These are phyloP conservation scores for Graphilbum fragrans DNA, from an alignment of 2,329 filamentous ascomycete genomes.

Conservation along the genomic window DNA sequence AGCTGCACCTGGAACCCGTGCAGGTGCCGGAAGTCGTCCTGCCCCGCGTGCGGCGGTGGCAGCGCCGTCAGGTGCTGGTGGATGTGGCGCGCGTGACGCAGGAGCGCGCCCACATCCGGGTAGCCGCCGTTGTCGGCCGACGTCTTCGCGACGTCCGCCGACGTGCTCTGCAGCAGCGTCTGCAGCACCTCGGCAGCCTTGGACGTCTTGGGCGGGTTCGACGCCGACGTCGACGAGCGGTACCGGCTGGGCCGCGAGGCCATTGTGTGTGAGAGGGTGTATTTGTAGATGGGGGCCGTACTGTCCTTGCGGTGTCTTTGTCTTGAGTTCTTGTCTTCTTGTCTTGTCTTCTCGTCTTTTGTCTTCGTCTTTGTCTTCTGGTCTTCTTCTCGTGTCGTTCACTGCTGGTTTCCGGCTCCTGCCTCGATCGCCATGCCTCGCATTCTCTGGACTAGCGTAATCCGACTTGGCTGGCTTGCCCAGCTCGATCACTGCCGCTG, in stretches of 20 bases:
- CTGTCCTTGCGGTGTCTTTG: no score
- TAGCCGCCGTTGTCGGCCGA: constrained; percentile 25
- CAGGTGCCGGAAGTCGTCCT: constrained; percentile 75
- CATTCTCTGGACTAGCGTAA: no score
- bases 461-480: no score
- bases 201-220: constrained; percentile 39
- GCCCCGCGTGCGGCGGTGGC: constrained; percentile 35
- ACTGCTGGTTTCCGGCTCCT: no score
- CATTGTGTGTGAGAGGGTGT: constrained; percentile 4
- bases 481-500: no score
- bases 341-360: background rate
- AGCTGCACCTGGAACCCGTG: constrained; percentile 68
- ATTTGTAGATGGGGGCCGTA: no score
- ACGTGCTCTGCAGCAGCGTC: constrained; percentile 37
- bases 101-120: constrained; percentile 34
- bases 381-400: background rate
- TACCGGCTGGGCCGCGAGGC: constrained; percentile 40
- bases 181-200: constrained; percentile 50
- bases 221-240: constrained; percentile 52
- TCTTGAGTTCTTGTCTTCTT: background rate
- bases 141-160: constrained; percentile 15
- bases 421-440: no score
- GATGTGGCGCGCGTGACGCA: constrained; percentile 50
- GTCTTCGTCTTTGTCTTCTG: background rate
- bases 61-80: constrained; percentile 47